Base-by-base conservation (phyloP, 129 eudicot genomes). In the carrot (Daucus carota) region DNA sequence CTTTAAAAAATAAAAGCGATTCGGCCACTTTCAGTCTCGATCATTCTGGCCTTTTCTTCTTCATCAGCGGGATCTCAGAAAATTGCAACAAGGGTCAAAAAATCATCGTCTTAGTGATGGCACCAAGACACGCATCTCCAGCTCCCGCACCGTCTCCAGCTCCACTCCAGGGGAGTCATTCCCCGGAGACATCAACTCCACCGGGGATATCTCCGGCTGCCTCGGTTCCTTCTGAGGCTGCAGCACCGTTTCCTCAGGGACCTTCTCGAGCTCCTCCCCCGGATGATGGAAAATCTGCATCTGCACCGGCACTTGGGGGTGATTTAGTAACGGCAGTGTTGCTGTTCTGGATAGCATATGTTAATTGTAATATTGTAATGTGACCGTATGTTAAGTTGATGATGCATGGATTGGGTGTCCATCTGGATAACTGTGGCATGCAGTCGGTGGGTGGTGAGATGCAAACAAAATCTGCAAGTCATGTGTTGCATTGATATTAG, bases 41-140 rank as follows among this genome's bases (percentile, higher is more conserved):
- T 9, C 78, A 78, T 54, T 82, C 96, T 0, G 96, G 97, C 28
- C 91, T 88, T 0, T 89, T 85, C n/a, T 89, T 78, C 78, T 92
- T 92, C 79, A 89, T 89, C 34, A 92, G 92, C 31, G 96, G 96
- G 1, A 79, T 79, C 1, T 75, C 45, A 14, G 79, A 83, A 8
- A 78, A 81, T 26, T 92, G 97, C 48, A 78, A 85, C 45, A 83
- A 82, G 5, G 96, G 97, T 22, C 77, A 89, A 54, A 92, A 87
- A 77, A 70, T 92, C n/a, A 52, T 74, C 54, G 71, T 85, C 14
- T 63, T 85, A 11, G 92, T 92, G 70, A 69, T 89, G 82, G 80
- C 88, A 16, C 79, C 77, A 3, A 79, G 80, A 36, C 50, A 50
- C 81, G 10, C 73, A 34, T 68, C 72, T 34, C 73, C 73, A 68